Percentiles rank a stretch among this genome's conserved stretches.
phyloP scores from a whole-genome alignment of 116 monocot species.

The Cymodocea nodosa region DNA sequence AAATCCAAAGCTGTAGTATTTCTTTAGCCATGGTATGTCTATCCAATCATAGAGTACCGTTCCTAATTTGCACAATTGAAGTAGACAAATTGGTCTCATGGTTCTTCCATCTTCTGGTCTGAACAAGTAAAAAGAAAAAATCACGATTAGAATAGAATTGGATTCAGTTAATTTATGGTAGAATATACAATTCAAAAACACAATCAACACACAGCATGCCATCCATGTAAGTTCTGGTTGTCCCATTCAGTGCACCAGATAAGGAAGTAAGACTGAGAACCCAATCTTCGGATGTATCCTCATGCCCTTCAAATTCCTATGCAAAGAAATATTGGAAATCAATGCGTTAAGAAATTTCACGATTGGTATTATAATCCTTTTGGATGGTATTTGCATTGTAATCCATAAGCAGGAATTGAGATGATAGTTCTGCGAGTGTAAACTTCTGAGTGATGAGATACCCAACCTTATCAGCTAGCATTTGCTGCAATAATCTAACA shows the following conservation, averaged over 20 bases:
- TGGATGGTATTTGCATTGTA: too few species aligned
- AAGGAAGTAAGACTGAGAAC: slow-evolving; percentile 81
- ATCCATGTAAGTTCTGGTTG: slow-evolving; percentile 80
- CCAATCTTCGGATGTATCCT: slow-evolving; percentile 73
- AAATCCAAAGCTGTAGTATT: slow-evolving; percentile 85
- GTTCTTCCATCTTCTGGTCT: slow-evolving; percentile 60
- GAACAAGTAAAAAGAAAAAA: background rate
- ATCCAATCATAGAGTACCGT: slow-evolving; percentile 80
- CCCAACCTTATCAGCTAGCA: slow-evolving; percentile 61
- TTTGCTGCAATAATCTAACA: slow-evolving; percentile 56
- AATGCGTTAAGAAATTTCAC: too few species aligned
- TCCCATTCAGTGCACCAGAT: slow-evolving; percentile 93
- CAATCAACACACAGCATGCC: slow-evolving; percentile 33
- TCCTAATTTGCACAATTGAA: slow-evolving; percentile 66
- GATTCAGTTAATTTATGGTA: background rate
- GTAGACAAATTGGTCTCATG: slow-evolving; percentile 62
- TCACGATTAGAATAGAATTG: background rate
- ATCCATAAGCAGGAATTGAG: too few species aligned
- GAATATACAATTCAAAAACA: background rate
- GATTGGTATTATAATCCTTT: too few species aligned
- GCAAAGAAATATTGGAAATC: background rate
- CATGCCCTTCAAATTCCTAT: slow-evolving; percentile 66
- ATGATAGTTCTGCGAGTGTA: too few species aligned
- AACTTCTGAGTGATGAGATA: too few species aligned
- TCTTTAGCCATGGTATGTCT: slow-evolving; percentile 60